Evolutionary conservation across 2,329 filamentous ascomycete species (phyloP), one percentile per base, ranked within the genome.

Genomic region (Diaporthe sp.): DNA sequence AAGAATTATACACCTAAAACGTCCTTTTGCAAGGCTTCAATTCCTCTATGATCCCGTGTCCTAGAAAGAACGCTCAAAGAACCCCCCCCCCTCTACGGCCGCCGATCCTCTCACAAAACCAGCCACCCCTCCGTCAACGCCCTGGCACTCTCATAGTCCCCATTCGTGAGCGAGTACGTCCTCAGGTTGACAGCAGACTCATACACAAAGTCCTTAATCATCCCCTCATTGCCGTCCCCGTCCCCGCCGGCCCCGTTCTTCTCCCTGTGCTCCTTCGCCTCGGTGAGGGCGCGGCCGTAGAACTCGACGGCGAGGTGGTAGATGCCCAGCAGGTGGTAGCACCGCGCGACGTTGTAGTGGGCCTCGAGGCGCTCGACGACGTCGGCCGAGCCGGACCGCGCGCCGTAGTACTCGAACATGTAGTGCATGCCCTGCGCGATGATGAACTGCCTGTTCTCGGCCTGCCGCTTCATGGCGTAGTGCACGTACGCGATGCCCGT

Each of bases 401-500:
- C 82, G 3, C 91, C 87, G 78, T 94, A 93, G 84, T 97, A 98
- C 49, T 91, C 87, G 75, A 93, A 91, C 75, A 98, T 85, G 80
- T 98, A 98, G 0, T 92, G 88, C 70, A 98, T 89, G 0, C 95
- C 97, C 82, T 98, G 96, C 78, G 95, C 88, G 57, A 98, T 92
- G 55, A 95, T 91, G 81, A 94, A 96, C 82, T 98, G 96, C 2
- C 97, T 89, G 82, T 98, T 98, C 65, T 96, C 95, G 0, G 94
- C 92, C 83, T 98, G 95, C 2, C 96, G 91, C 83, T 98, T 98
- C 81, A 98, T 90, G 0, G 94, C 93, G 82, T 97, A 94, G 82
- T 98, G 95, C 53, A 98, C 90, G 83, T 98, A 98, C 42, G 93
- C 93, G 17, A 97, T 89, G 0, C 93, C 95, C 34, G 98, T 92